Base-by-base conservation (phyloP, 2,329 filamentous ascomycete genomes). In the Alternaria sp. region DNA sequence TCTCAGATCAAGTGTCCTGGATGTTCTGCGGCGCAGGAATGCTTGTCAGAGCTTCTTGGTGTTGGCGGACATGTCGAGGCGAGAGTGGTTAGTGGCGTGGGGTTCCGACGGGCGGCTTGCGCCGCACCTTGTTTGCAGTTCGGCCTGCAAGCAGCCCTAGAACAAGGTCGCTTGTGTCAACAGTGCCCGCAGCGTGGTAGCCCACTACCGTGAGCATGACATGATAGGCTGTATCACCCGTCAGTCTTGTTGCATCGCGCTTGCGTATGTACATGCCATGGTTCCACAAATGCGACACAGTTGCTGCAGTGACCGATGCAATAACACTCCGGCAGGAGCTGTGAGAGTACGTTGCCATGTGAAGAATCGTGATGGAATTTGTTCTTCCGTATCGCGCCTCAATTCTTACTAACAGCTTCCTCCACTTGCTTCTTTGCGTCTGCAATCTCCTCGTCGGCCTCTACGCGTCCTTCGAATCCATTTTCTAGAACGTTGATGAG, bases 401-500 rank as follows among this genome's bases (percentile, higher is more conserved):
- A 14, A n/a, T 8, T 38, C 18, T 22, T 27, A n/a, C 18, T n/a
- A 6, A 48, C 54, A 32, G 55, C 67, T 45, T 69, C 68, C 28
- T 70, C 61, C 4, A 73, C 69, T 56, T 71, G 61, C 22, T 50
- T 8, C 57, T 57, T 66, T 66, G 71, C 68, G 63, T 75, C 70
- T 40, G 73, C 65, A 32, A 55, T 61, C 43, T 75, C 70, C 14
- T 74, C 69, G 28, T 65, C 67, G n/a, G 59, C 66, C 49, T 72
- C 72, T 27, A 71, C 68, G 53, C 70, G 68, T 45, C 89, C 90
- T 53, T 85, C 83, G 73, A 94, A 94, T 0, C 93, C 93, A 2
- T 85, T 80, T 64, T 97, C 92, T 27, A 97, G 80, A 8, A 97
- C 84, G 10, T 82, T 84, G 54, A 95, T 87, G 66, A 97, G 78